Base-by-base conservation (phyloP, 306 rosid genomes). In the Quercus wislizeni region DNA sequence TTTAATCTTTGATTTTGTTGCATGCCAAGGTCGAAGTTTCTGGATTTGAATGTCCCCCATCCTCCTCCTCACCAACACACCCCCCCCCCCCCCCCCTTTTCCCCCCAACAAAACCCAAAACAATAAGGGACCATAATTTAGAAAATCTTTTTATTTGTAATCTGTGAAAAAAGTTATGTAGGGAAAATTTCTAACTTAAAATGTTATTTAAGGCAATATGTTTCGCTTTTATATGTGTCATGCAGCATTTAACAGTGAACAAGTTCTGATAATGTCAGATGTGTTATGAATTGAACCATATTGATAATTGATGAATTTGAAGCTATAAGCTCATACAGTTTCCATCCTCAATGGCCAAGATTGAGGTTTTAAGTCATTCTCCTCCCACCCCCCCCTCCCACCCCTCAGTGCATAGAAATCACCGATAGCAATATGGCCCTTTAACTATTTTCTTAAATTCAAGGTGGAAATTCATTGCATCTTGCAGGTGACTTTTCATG, bases 401-500 rank as follows among this genome's bases (percentile, higher is more conserved):
- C 1, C 43, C 11, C 2, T 64, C 18, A 7, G 70, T 64, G 70
- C 70, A 30, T 30, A 5, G 13, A 30, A 30, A 30, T 17, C 23
- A 64, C 23, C 4, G 11, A 14, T 18, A 6, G 70, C 70, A 17
- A n/a, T 35, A 35, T 35, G 54, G 52, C 15, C 51, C 54, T 49
- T 74, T 6, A 33, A n/a, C 62, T 19, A 20, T 65, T 56, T 73
- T 49, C 57, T 46, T 30, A 59, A 13, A 52, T 69, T 64, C 19
- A 43, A 33, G 30, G 76, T 49, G 71, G 20, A 70, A 74, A 74
- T 52, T 70, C 54, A 57, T 85, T 76, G 80, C 25, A 41, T 49
- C 51, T 38, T 80, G 55, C 73, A 87, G 97, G 93, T 57, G 94
- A 91, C 73, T 89, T 83, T 84, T 90, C 94, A 12, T 94, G 98